Percentiles rank a stretch among this genome's conserved stretches.
Conservation (phyloP, 257 asterid genomes). For the Solanum chilense region DNA sequence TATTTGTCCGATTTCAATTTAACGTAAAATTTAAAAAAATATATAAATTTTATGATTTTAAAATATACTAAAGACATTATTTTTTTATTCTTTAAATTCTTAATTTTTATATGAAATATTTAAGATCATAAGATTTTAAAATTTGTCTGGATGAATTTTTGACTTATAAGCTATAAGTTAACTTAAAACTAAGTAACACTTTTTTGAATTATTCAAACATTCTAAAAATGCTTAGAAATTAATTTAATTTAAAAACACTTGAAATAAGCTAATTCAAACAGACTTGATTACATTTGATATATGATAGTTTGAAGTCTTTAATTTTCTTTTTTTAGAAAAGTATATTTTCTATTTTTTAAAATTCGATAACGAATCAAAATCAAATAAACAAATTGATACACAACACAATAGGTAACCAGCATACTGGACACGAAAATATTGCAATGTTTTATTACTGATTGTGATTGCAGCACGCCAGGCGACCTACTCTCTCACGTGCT, state of each 20-base stretch:
- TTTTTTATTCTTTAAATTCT: background rate
- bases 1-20: no score
- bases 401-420: background rate
- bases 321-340: no score
- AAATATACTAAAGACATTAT: background rate
- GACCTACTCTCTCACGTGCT: background rate
- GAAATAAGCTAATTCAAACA: no score
- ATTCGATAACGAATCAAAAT: rapidly evolving
- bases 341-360: background rate
- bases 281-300: no score
- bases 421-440: background rate
- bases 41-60: no score
- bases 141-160: background rate
- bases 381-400: background rate
- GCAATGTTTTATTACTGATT: background rate
- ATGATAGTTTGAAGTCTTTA: no score
- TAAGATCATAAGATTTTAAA: background rate
- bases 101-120: rapidly evolving
- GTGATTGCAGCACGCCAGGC: background rate
- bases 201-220: background rate
- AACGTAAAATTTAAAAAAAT: no score
- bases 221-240: no score
- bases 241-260: no score
- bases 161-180: no score
- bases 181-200: no score